Percentiles rank a stretch among this genome's conserved stretches.
Evolutionary conservation across 1,139 yeast genomes (phyloP).

Genomic region (Sugiyamaella japonica): DNA sequence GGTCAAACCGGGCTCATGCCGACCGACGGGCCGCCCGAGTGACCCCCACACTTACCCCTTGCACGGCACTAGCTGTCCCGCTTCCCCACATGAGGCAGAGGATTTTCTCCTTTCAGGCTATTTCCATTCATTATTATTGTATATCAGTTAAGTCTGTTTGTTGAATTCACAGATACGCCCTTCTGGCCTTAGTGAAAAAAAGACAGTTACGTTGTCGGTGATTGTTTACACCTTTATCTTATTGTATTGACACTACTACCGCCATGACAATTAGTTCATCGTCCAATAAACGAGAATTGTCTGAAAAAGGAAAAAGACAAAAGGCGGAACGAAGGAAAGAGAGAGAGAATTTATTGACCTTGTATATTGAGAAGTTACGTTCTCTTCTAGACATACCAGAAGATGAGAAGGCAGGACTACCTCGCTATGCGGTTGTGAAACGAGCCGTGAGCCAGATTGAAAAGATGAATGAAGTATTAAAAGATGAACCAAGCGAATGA

Average conservation of each 20-base stretch:
- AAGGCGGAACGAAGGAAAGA: conserved; percentile 3
- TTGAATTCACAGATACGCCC: not conserved
- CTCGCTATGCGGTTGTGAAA: conserved; percentile 1
- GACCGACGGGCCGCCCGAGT: not conserved
- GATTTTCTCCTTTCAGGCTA: not conserved
- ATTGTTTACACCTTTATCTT: not conserved
- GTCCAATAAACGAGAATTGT: not conserved
- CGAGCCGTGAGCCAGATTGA: not conserved
- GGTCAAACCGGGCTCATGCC: too few relatives aligned
- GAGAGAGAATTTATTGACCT: not conserved
- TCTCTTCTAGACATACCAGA: not conserved
- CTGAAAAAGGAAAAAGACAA: not conserved
- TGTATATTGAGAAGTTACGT: not conserved
- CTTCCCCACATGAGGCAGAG: not conserved
- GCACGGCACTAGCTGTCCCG: not conserved
- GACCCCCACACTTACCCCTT: not conserved
- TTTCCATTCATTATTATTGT: not conserved
- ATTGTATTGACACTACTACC: not conserved
- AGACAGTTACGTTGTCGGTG: not conserved
- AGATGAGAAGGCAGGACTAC: not conserved
- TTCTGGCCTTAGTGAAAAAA: not conserved
- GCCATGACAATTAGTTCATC: not conserved
- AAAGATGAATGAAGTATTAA: not conserved
- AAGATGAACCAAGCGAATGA: not conserved
- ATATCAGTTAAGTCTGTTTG: not conserved